These are phyloP conservation scores for Sporothrix humicola DNA, from an alignment of 2,329 filamentous ascomycete genomes.

Conservation along the genomic window DNA sequence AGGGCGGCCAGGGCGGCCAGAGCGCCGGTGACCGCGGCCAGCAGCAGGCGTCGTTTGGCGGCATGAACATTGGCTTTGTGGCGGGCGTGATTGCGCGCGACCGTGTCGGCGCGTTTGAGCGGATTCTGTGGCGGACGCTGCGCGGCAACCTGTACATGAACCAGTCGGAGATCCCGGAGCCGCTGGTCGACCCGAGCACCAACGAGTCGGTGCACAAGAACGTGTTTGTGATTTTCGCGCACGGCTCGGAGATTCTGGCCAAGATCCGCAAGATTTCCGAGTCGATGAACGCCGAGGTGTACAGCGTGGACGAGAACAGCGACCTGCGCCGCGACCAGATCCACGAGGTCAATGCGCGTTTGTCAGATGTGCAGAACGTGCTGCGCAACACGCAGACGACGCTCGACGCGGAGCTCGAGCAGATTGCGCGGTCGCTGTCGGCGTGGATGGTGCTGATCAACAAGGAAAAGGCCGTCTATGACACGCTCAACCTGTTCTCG, in stretches of 20 bases:
- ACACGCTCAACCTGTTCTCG: slow-evolving; percentile 93
- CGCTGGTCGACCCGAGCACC: slow-evolving; percentile 86
- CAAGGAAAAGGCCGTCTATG: slow-evolving; percentile 98
- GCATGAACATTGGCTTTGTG: slow-evolving; percentile 99
- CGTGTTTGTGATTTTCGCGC: slow-evolving; percentile 98
- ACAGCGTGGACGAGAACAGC: slow-evolving; percentile 96
- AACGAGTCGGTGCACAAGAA: slow-evolving; percentile 96
- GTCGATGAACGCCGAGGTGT: slow-evolving; percentile 92
- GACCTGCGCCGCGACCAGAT: slow-evolving; percentile 95
- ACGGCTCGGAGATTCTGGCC: slow-evolving; percentile 96
- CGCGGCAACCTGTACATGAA: slow-evolving; percentile 99
- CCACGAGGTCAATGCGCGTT: slow-evolving; percentile 92
- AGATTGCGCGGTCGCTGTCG: slow-evolving; percentile 89
- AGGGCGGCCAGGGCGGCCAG: slow-evolving; percentile 61
- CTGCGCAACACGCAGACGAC: slow-evolving; percentile 94
- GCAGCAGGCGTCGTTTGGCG: slow-evolving; percentile 82
- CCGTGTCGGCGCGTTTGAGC: slow-evolving; percentile 92
- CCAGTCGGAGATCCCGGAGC: slow-evolving; percentile 95
- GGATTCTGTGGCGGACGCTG: slow-evolving; percentile 95
- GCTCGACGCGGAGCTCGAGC: slow-evolving; percentile 87
- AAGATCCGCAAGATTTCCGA: slow-evolving; percentile 99
- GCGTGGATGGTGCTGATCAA: slow-evolving; percentile 98
- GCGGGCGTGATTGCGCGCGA: slow-evolving; percentile 94
- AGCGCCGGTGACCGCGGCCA: slow-evolving; percentile 38
- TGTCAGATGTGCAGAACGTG: slow-evolving; percentile 86